These are phyloP conservation scores for Gremmenia infestans DNA, from an alignment of 2,329 filamentous ascomycete species.

Conservation along the genomic window DNA sequence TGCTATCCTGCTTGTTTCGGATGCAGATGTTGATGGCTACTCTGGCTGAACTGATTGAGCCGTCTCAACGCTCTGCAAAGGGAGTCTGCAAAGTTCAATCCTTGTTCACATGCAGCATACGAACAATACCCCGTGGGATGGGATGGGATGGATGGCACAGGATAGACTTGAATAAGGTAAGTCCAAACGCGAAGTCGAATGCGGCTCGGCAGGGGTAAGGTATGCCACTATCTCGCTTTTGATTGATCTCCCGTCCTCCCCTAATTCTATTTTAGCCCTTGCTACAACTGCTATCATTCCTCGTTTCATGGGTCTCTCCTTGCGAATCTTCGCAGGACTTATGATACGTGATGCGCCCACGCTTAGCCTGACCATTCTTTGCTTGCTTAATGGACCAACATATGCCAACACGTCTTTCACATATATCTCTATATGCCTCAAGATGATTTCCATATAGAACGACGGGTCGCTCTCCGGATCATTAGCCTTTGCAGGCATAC, in stretches of 20 bases:
- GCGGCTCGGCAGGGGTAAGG: slow-evolving; percentile 19
- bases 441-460: slow-evolving; percentile 18
- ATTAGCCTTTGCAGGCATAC: not conserved
- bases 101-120: too few relatives aligned
- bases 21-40: not conserved
- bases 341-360: slow-evolving; percentile 30
- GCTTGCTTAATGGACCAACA: slow-evolving; percentile 17
- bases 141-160: too few relatives aligned
- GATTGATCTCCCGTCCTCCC: slow-evolving; percentile 17
- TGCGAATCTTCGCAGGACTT: slow-evolving; percentile 27
- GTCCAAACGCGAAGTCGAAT: slow-evolving; percentile 3
- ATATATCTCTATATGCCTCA: slow-evolving; percentile 11
- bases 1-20: slow-evolving; percentile 3
- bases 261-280: slow-evolving; percentile 19
- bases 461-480: slow-evolving; percentile 4
- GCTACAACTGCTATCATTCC: slow-evolving; percentile 15
- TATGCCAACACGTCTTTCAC: slow-evolving; percentile 9
- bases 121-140: too few relatives aligned
- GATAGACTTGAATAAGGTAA: not conserved
- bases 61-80: not conserved
- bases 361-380: slow-evolving; percentile 16
- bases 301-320: slow-evolving; percentile 24
- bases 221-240: slow-evolving; percentile 3
- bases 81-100: too few relatives aligned
- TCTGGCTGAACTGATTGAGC: not conserved